phyloP scores from a whole-genome alignment of 2,329 filamentous ascomycete species.

The Penicillium sp. region DNA sequence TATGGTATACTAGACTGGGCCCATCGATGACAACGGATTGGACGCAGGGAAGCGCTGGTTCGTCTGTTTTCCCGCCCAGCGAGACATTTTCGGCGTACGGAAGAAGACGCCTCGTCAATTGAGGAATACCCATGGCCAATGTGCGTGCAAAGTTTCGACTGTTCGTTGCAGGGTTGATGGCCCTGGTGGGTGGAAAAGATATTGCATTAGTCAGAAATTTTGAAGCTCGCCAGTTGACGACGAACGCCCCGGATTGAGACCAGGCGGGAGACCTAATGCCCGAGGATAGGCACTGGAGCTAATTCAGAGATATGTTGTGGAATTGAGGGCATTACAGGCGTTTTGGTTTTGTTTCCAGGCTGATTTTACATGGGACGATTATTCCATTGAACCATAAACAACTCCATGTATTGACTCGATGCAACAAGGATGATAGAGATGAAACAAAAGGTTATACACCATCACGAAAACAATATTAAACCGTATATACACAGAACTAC shows the following conservation, averaged over 20 bases:
- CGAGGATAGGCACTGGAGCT: too few relatives aligned
- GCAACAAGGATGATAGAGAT: conserved; percentile 1
- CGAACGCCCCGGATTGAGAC: too few relatives aligned
- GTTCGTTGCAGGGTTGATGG: not conserved
- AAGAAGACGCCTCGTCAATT: conserved; percentile 32
- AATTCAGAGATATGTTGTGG: too few relatives aligned
- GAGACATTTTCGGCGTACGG: conserved; percentile 29
- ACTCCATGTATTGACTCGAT: not conserved
- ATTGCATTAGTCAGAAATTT: conserved; percentile 4
- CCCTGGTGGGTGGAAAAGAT: not conserved
- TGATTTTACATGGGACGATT: too few relatives aligned
- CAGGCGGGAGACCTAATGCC: too few relatives aligned
- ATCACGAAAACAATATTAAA: not conserved
- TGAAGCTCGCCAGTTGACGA: too few relatives aligned
- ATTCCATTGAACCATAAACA: not conserved
- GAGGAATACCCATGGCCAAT: conserved; percentile 34
- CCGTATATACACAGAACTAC: conserved; percentile 19
- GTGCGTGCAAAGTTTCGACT: not conserved
- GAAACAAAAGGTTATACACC: not conserved
- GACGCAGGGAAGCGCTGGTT: conserved; percentile 15
- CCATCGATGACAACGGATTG: conserved; percentile 64
- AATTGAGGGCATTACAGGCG: too few relatives aligned
- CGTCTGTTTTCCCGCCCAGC: conserved; percentile 13
- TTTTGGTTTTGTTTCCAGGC: too few relatives aligned
- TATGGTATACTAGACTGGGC: conserved; percentile 70